These are phyloP conservation scores for Solanum ahanhuiri DNA, from an alignment of 257 asterid species.

Conservation along the genomic window DNA sequence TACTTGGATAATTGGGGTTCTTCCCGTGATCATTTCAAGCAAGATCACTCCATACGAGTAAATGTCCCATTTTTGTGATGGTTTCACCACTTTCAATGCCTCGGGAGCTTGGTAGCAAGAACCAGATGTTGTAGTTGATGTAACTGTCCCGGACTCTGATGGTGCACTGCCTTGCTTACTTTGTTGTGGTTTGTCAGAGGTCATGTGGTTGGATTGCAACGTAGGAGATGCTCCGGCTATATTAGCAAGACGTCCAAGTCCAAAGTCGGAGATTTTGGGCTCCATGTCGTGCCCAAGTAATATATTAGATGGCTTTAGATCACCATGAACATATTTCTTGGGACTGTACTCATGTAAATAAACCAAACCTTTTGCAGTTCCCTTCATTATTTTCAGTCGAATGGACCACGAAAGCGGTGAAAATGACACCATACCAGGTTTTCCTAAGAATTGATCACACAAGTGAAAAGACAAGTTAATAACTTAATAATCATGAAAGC, in stretches of 20 bases:
- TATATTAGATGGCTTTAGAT: constrained; percentile 82
- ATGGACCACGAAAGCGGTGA: constrained; percentile 64
- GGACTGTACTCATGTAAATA: constrained; percentile 88
- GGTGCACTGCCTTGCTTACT: constrained; percentile 31
- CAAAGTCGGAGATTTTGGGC: constrained; percentile 78
- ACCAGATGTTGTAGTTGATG: constrained; percentile 39
- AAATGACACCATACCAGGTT: constrained; percentile 53
- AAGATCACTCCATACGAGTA: constrained; percentile 71
- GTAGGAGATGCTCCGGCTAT: constrained; percentile 74
- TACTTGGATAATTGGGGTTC: constrained; percentile 45
- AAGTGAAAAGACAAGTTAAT: neutral
- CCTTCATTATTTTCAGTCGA: constrained; percentile 69
- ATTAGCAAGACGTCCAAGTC: constrained; percentile 82
- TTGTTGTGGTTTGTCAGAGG: constrained; percentile 38
- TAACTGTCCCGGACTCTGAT: constrained; percentile 32
- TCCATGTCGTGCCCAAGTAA: constrained; percentile 69
- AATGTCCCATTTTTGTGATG: constrained; percentile 92
- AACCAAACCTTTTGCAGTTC: constrained; percentile 68
- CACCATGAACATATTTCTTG: constrained; percentile 87
- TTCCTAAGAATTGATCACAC: constrained; percentile 31
- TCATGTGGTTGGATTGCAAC: constrained; percentile 43
- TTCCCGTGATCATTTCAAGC: constrained; percentile 81
- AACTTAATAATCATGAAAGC: neutral
- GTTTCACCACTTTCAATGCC: constrained; percentile 61
- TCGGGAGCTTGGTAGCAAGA: constrained; percentile 82